Conservation (phyloP, 345 rosid genomes). For the Salix caprea region DNA sequence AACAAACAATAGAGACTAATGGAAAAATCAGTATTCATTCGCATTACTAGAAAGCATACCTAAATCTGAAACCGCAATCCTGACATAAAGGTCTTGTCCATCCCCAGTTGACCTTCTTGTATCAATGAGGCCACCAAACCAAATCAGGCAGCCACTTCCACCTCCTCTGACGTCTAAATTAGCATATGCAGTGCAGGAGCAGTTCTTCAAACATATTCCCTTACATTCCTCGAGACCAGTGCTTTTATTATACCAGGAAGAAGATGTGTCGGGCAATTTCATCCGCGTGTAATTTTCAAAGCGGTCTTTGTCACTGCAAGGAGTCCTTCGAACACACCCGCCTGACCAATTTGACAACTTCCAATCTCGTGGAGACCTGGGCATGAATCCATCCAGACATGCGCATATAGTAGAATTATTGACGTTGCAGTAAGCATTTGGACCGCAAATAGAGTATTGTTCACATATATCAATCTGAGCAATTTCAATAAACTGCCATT, state of each 20-base stretch:
- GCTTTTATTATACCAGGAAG: background rate
- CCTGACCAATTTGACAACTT: background rate
- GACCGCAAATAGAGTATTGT: background rate
- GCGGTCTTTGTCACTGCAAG: background rate
- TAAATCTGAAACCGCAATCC: background rate
- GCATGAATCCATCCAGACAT: too few relatives aligned
- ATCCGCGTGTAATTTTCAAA: background rate
- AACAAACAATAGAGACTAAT: too few relatives aligned
- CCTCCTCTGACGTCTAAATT: background rate
- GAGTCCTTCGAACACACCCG: slow-evolving; percentile 1
- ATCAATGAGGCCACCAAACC: slow-evolving; percentile 1
- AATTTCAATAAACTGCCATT: background rate
- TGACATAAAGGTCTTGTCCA: background rate
- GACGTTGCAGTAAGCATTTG: background rate
- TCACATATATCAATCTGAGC: background rate
- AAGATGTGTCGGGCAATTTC: slow-evolving; percentile 1
- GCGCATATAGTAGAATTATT: background rate
- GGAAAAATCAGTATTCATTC: too few relatives aligned
- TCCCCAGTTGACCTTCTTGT: background rate
- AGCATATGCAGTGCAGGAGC: background rate
- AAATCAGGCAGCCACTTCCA: slow-evolving; percentile 1
- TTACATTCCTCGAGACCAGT: background rate
- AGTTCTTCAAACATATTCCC: background rate
- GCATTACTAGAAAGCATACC: background rate
- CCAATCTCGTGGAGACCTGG: background rate